Conservation (phyloP, 2,329 filamentous ascomycete species). For the Penicillium decumbens region DNA sequence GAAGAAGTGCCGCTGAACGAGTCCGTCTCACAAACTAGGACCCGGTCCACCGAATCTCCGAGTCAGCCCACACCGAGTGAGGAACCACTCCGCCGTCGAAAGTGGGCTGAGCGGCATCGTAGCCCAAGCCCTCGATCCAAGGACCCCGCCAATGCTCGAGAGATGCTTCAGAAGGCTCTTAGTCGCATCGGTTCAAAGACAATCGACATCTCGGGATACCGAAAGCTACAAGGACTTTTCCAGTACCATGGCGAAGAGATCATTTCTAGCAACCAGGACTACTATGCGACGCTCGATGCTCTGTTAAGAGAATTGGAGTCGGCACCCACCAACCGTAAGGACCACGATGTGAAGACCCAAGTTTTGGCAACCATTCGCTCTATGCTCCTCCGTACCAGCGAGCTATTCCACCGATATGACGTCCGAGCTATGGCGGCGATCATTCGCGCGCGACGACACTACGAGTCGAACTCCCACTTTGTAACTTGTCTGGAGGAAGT, state of each 20-base stretch:
- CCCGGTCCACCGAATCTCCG: conserved; percentile 10
- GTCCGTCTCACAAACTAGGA: conserved; percentile 21
- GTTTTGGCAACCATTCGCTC: conserved; percentile 41
- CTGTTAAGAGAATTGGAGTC: conserved; percentile 37
- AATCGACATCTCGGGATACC: conserved; percentile 42
- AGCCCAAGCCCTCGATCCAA: conserved; percentile 39
- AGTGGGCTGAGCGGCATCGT: conserved; percentile 32
- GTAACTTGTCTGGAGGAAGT: conserved; percentile 40
- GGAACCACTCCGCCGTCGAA: conserved; percentile 31
- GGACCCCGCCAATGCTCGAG: conserved; percentile 34
- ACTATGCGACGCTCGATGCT: conserved; percentile 36
- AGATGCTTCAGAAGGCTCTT: conserved; percentile 39
- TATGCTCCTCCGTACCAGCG: conserved; percentile 36
- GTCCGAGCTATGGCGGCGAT: conserved; percentile 35
- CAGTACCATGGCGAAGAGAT: conserved; percentile 35
- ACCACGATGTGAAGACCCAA: conserved; percentile 40
- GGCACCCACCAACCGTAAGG: conserved; percentile 27
- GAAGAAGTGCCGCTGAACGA: conserved; percentile 41
- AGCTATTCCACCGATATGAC: conserved; percentile 34
- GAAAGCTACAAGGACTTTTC: conserved; percentile 41
- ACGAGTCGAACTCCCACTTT: conserved; percentile 39
- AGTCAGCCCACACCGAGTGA: conserved; percentile 11
- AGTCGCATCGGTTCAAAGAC: conserved; percentile 32
- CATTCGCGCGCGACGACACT: conserved; percentile 36
- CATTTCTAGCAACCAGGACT: conserved; percentile 34